Evolutionary conservation across 495 filamentous ascomycete species (phyloP).

Genomic region (Penicillium soppii): DNA sequence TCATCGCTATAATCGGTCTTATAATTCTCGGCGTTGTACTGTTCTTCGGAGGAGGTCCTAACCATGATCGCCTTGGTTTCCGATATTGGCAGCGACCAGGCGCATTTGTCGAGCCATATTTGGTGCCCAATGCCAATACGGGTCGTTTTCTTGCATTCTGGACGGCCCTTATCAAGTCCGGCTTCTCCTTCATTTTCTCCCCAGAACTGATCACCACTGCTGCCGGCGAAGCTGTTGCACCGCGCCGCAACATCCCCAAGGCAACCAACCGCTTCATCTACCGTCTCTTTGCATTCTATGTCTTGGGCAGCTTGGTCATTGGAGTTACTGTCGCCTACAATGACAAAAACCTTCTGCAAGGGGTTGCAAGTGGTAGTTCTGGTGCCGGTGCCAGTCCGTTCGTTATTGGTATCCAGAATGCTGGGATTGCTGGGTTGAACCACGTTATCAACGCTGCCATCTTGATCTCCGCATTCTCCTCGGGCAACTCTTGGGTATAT

Average conservation of each 20-base stretch:
- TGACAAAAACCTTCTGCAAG: constrained; percentile 53
- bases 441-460: constrained; percentile 76
- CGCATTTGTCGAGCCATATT: constrained; percentile 57
- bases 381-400: constrained; percentile 54
- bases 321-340: constrained; percentile 53
- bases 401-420: constrained; percentile 57
- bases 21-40: constrained; percentile 66
- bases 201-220: constrained; percentile 76
- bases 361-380: constrained; percentile 39
- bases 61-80: constrained; percentile 66
- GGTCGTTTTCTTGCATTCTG: constrained; percentile 44
- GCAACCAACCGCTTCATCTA: constrained; percentile 81
- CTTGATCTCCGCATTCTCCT: constrained; percentile 64
- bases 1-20: constrained; percentile 70
- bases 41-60: constrained; percentile 63
- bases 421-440: constrained; percentile 62
- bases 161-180: constrained; percentile 43
- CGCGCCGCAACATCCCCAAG: constrained; percentile 71
- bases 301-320: constrained; percentile 52
- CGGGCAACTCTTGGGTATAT: constrained; percentile 75
- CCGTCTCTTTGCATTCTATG: constrained; percentile 80
- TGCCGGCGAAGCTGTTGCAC: constrained; percentile 76
- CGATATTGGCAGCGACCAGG: constrained; percentile 69
- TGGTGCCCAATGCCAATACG: constrained; percentile 21
- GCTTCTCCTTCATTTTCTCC: constrained; percentile 57